Evolutionary conservation across 2,329 filamentous ascomycete species (phyloP).

Genomic region (Aspergillus terreus): DNA sequence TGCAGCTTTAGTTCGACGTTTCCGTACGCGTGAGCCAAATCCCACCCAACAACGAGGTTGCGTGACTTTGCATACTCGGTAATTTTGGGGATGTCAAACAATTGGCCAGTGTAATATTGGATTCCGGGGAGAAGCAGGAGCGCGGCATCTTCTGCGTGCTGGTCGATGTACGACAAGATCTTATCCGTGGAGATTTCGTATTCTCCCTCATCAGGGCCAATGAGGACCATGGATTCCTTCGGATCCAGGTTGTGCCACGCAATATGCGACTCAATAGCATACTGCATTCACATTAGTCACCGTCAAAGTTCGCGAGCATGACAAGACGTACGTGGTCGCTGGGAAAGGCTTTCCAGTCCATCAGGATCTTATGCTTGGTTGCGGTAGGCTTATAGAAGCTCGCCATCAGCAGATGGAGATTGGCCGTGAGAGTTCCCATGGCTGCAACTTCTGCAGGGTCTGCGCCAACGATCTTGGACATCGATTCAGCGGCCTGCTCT

Average conservation of each 20-base stretch:
- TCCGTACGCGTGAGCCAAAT: conserved; percentile 77
- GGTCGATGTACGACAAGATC: conserved; percentile 68
- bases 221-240: conserved; percentile 65
- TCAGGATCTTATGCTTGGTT: conserved; percentile 67
- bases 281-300: conserved; percentile 46
- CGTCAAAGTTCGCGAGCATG: not conserved
- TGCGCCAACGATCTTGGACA: conserved; percentile 71
- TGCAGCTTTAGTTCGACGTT: conserved; percentile 76
- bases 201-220: conserved; percentile 57
- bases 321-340: conserved; percentile 64
- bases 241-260: conserved; percentile 65
- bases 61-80: conserved; percentile 68
- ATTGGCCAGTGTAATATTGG: conserved; percentile 87
- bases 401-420: conserved; percentile 74
- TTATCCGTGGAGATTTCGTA: conserved; percentile 65
- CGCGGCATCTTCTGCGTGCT: conserved; percentile 67
- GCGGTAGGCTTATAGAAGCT: conserved; percentile 73
- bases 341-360: conserved; percentile 84
- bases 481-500: conserved; percentile 66
- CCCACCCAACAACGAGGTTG: conserved; percentile 75
- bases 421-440: conserved; percentile 81
- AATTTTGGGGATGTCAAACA: conserved; percentile 75
- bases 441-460: conserved; percentile 69
- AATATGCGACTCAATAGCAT: conserved; percentile 78
- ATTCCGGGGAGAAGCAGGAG: conserved; percentile 78